Conservation (phyloP, 371 early-diverging fungal species). For the Mortierella sp. region DNA sequence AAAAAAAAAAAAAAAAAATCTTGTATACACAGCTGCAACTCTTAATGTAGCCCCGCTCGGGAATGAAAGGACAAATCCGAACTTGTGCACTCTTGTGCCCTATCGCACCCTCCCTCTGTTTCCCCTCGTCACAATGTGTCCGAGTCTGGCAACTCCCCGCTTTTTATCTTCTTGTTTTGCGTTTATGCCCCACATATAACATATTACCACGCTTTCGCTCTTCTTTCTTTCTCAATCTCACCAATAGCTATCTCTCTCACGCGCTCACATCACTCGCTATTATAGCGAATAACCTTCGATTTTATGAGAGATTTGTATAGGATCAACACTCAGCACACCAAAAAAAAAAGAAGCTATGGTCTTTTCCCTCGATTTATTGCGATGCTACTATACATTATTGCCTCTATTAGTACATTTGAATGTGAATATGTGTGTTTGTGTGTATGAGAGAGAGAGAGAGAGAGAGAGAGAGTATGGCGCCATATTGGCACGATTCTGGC, state of each 20-base stretch:
- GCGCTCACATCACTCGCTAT: too few relatives aligned
- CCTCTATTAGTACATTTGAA: not conserved
- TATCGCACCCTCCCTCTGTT: not conserved
- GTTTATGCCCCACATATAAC: constrained; percentile 15
- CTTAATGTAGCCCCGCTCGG: not conserved
- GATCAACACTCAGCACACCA: too few relatives aligned
- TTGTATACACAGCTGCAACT: not conserved
- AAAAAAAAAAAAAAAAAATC: constrained; percentile 4
- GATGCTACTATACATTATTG: not conserved
- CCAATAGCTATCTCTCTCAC: not conserved
- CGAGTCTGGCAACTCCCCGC: too few relatives aligned
- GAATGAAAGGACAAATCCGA: not conserved
- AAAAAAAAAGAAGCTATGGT: too few relatives aligned
- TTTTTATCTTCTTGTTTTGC: constrained; percentile 6
- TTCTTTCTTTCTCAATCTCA: not conserved
- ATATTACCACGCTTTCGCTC: not conserved
- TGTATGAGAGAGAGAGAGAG: too few relatives aligned
- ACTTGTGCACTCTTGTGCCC: not conserved
- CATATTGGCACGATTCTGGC: not conserved
- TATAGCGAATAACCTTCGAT: too few relatives aligned
- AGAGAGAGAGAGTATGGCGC: too few relatives aligned
- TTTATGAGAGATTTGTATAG: too few relatives aligned
- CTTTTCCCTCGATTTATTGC: not conserved
- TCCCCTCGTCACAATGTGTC: not conserved
- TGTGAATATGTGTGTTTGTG: not conserved